phyloP scores from a whole-genome alignment of 2,329 filamentous ascomycete species.

The Immersiporthe knoxdaviesiana region DNA sequence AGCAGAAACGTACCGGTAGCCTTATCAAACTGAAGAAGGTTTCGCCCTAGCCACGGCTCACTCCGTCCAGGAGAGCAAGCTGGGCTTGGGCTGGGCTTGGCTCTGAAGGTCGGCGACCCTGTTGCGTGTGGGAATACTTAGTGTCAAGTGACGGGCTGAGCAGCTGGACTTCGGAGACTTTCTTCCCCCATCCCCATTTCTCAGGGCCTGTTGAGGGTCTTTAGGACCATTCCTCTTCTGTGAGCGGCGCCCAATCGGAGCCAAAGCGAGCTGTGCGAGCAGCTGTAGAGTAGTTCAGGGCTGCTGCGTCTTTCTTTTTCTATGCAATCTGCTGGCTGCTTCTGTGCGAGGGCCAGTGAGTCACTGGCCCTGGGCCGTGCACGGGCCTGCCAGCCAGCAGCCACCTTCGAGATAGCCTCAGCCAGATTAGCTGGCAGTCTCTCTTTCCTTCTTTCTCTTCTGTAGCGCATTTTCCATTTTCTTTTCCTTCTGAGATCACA shows the following conservation, averaged over 20 bases:
- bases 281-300: neutral
- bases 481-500: no score
- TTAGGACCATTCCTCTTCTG: no score
- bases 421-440: no score
- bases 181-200: neutral
- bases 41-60: neutral
- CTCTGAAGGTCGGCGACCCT: neutral
- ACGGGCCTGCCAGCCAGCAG: no score
- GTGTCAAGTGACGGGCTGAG: neutral
- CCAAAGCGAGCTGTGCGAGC: conserved; percentile 3
- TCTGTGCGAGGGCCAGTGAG: no score
- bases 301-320: neutral
- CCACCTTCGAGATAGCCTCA: no score
- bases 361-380: no score
- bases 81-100: neutral
- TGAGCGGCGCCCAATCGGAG: conserved; percentile 4
- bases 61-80: neutral
- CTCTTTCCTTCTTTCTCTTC: no score
- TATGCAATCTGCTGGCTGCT: neutral
- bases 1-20: neutral
- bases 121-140: neutral
- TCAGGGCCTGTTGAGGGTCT: neutral
- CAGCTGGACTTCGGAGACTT: neutral
- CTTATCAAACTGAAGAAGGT: conserved; percentile 9
- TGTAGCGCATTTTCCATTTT: no score